These are phyloP conservation scores for Cryptococcus neoformans DNA, from an alignment of 1,284 basidiomycete species.

Conservation along the genomic window DNA sequence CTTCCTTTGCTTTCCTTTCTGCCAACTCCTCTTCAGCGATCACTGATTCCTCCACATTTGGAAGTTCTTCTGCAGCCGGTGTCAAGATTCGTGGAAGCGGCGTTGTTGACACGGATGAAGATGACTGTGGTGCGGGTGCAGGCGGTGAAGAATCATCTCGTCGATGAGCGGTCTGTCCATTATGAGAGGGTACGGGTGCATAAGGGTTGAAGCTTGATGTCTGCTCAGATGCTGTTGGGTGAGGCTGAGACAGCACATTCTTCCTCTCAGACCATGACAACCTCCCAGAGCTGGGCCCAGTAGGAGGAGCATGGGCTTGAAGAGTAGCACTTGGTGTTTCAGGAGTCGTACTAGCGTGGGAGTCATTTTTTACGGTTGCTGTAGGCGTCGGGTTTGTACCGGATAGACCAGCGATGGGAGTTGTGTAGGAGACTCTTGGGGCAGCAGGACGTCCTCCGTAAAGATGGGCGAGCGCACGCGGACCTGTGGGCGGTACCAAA, in stretches of 20 bases:
- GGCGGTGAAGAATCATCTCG: background rate
- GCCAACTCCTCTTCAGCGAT: slow-evolving; percentile 17
- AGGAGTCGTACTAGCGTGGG: background rate
- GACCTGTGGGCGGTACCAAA: slow-evolving; percentile 26
- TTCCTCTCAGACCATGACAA: slow-evolving; percentile 27
- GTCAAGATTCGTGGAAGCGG: background rate
- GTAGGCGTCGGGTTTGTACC: background rate
- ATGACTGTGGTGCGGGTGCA: background rate
- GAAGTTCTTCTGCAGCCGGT: background rate
- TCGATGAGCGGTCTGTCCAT: background rate
- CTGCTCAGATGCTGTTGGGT: background rate
- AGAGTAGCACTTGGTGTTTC: background rate
- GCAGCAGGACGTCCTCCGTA: slow-evolving; percentile 1
- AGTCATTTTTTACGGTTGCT: background rate
- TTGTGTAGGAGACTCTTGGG: background rate
- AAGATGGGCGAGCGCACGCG: slow-evolving; percentile 19
- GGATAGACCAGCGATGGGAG: background rate
- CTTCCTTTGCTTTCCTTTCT: slow-evolving; percentile 18
- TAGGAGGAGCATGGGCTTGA: background rate
- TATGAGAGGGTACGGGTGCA: background rate
- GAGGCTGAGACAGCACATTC: slow-evolving; percentile 1
- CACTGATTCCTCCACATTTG: slow-evolving; percentile 1
- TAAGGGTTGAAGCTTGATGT: background rate
- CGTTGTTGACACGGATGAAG: background rate
- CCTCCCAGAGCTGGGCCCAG: slow-evolving; percentile 2